Base-by-base conservation (phyloP, 129 eudicot species). In the Artemisia argyi region DNA sequence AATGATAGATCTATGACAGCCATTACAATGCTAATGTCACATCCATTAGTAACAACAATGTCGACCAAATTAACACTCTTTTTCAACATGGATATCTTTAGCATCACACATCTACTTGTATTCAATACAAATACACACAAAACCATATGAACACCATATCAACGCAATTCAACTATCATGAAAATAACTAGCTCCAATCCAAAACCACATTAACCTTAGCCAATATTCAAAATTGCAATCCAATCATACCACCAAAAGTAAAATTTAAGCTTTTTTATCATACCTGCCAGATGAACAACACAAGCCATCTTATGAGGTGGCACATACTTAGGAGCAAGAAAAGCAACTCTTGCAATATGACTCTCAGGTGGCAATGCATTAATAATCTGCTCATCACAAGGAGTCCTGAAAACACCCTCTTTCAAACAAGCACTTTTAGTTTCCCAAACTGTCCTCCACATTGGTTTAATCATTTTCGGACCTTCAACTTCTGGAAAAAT, bases 271-370 rank as follows among this genome's bases (percentile, higher is more conserved):
- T n/a, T 48, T 48, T 30, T 42, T 28, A 24, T 53, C 5, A 49
- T 82, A 94, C 98, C 98, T 78, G 98, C 97, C 75, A 94, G 96
- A 74, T 93, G 98, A 85, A 93, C 91, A 66, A 93, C 96, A 80
- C 96, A 90, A 32, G 96, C 97, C 92, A 85, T 85, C 65, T 86
- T 85, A 14, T 94, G 87, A 4, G 93, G 88, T 8, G 80, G 82
- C 66, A 80, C 83, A 44, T 42, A 73, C 75, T 84, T 94, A 0
- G 97, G 96, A 26, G 93, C 78, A 65, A 94, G 96, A 16, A 90
- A 90, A 70, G 97, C 88, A 76, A 90, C 98, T 78, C 98, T 90
- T 16, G 98, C 97, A 68, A 44, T 81, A 72, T 85, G 93, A 84
- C 97, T 73, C 79, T 90, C 98, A 61, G 86, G 90, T 13, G 98